Evolutionary conservation across 1,284 basidiomycete genomes (phyloP), one percentile per base, ranked within the genome.

Genomic region (Ustilago nuda): DNA sequence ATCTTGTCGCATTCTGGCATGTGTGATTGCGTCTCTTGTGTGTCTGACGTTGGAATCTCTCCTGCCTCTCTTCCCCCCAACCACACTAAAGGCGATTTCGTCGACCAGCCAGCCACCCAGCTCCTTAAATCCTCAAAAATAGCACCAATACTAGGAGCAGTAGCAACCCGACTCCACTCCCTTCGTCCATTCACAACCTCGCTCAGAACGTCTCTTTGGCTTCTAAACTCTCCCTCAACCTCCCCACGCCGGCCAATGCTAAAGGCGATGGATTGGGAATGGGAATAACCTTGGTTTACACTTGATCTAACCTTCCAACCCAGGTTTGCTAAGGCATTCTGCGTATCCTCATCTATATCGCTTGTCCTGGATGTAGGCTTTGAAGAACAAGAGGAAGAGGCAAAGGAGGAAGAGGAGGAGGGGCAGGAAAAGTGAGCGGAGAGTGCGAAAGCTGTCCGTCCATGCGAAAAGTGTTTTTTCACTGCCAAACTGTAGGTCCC

Each of bases 391-490:
- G 39, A 19, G 45, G 60, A 30, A 23, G 39, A 69, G 36, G 32
- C 30, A 32, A 39, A 27, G 32, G 15, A 30, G 30, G 45, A 23
- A 12, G 54, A 23, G 4, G 61, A 30, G 13, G 52, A 46, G 17
- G 56, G 41, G 32, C 37, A 61, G 5, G 36, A 48, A 30, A 19
- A 39, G 27, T 3, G 60, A 39, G 45, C 50, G n/a, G 67, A 58
- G 7, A 65, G 62, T 2, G 73, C 63, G 54, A 71, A 75, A 13
- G 69, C 54, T 0, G 46, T 51, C 4, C 72, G 68, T 12, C 67
- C 61, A 37, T 63, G 61, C 6, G 63, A 64, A 51, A 75, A 78
- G 39, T 75, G 73, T 23, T 70, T 74, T 36, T 76, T 72, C 41
- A 55, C 61, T 43, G 32, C 19, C 2, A 39, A 37, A 2, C 60